These are phyloP conservation scores for Globisporangium camurandrum DNA, from an alignment of 352 stramenopile species.

Conservation along the genomic window DNA sequence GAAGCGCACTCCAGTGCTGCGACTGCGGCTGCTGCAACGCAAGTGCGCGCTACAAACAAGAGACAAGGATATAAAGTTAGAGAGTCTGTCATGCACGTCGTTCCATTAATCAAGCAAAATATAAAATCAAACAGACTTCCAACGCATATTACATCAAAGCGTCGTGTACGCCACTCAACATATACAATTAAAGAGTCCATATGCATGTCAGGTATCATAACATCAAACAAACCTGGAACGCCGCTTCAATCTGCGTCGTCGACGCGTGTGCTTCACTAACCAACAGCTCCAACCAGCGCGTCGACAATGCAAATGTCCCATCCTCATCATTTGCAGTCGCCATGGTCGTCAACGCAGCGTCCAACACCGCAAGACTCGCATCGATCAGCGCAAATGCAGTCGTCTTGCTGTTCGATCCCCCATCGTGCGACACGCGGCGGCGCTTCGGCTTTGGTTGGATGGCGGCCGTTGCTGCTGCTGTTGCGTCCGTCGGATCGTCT, in stretches of 20 bases:
- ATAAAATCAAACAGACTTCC: too few species aligned
- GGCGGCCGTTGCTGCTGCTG: constrained; percentile 4
- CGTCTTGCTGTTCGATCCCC: constrained; percentile 16
- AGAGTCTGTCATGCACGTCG: too few species aligned
- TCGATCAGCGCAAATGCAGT: constrained; percentile 7
- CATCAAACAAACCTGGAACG: constrained; percentile 27
- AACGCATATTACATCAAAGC: too few species aligned
- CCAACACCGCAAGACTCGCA: constrained; percentile 37
- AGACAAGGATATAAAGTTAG: too few species aligned
- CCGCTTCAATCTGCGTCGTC: constrained; percentile 25
- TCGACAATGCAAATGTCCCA: constrained; percentile 39
- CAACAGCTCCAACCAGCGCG: constrained; percentile 49
- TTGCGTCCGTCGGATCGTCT: constrained; percentile 13
- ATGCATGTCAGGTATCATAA: too few species aligned
- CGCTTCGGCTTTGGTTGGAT: constrained; percentile 32
- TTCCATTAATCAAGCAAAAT: too few species aligned
- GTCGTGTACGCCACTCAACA: neutral
- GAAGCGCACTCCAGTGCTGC: constrained; percentile 41
- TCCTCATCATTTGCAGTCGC: constrained; percentile 31
- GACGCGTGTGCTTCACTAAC: constrained; percentile 17
- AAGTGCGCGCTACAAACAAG: constrained; percentile 23
- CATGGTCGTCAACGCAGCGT: constrained; percentile 28
- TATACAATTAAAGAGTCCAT: too few species aligned
- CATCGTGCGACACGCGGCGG: constrained; percentile 31
- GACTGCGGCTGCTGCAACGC: constrained; percentile 35